These are phyloP conservation scores for Lactarius akahatsu DNA, from an alignment of 768 basidiomycete genomes.

Conservation along the genomic window DNA sequence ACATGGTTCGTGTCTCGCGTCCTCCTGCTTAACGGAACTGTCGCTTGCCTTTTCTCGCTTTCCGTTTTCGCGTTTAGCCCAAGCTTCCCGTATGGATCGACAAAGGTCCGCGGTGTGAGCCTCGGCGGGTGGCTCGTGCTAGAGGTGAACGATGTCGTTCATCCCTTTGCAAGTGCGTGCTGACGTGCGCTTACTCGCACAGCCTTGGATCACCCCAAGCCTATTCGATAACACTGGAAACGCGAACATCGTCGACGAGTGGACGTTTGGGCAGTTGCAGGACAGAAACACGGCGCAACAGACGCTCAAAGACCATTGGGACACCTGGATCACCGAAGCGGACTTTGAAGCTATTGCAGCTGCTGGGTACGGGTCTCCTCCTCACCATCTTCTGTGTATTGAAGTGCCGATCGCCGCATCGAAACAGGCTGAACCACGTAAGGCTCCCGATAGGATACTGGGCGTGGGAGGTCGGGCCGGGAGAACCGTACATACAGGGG, in stretches of 20 bases:
- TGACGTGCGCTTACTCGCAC: conserved; percentile 8
- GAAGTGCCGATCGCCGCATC: conserved; percentile 12
- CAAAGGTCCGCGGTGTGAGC: conserved; percentile 81
- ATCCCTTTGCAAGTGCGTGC: not conserved
- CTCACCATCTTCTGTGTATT: not conserved
- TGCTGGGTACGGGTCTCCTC: conserved; percentile 56
- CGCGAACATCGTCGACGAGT: conserved; percentile 68
- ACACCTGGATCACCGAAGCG: conserved; percentile 78
- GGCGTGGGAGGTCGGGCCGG: conserved; percentile 80
- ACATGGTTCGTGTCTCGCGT: conserved; percentile 4
- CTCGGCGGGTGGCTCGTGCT: conserved; percentile 66
- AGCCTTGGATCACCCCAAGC: conserved; percentile 79
- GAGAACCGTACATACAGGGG: conserved; percentile 78
- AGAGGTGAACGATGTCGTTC: conserved; percentile 39
- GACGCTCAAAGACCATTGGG: conserved; percentile 68
- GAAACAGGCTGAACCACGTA: conserved; percentile 70
- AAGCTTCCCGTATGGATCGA: conserved; percentile 70
- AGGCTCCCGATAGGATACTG: conserved; percentile 87
- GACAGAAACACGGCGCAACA: conserved; percentile 46
- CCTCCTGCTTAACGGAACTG: not conserved
- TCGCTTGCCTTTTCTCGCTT: not conserved
- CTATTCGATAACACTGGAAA: conserved; percentile 68
- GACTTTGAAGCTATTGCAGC: conserved; percentile 77
- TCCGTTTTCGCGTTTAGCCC: conserved; percentile 38
- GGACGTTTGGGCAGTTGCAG: conserved; percentile 70